Base-by-base conservation (phyloP, 2,329 filamentous ascomycete genomes). In the Dissoconium aciculare region DNA sequence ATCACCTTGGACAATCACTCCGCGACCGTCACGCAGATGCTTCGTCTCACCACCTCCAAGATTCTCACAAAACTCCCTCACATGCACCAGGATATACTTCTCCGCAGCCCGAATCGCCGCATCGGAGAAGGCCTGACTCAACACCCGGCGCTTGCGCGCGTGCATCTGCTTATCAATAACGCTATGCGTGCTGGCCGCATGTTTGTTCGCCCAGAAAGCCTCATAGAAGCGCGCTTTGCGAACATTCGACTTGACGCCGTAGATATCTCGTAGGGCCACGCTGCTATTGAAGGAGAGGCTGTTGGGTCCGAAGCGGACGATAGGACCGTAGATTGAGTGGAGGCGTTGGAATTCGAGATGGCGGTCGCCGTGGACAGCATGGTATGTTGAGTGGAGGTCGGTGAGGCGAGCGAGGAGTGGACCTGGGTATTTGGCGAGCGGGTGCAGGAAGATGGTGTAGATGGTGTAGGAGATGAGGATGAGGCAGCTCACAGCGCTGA, bases 231-330 rank as follows among this genome's bases (percentile, higher is more conserved):
- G 50, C 1, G 59, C 57, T 38, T 67, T 68, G 21, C 57, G 55
- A 10, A 66, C 58, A 39, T 66, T 64, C 26, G 57, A 50, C 15
- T 57, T 53, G 50, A 56, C 56, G 17, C 59, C 55, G 41, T 68
- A 67, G 44, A 69, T 65, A 5, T 59, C 55, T 35, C 62, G 61
- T 11, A 81, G 60, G 1, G 78, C 76, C 5, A 67, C 66, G 37
- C 67, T 68, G 32, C 72, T 75, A 62, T 89, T 87, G 59, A 91
- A 71, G 1, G 75, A 81, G 25, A 92, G 59, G 37, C 70, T 71
- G 53, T 83, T 82, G 26, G 82, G 82, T 0, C 78, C 78, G 41
- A 78, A 80, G 15, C 82, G 78, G n/a, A 87, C 77, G 30, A 73
- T 53, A n/a, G 63, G 59, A 43, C 71, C 69, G 46, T 91, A 84